These are phyloP conservation scores for Straminergon stramineum DNA, from an alignment of 225 moss, liverwort and hornwort genomes.

Conservation along the genomic window DNA sequence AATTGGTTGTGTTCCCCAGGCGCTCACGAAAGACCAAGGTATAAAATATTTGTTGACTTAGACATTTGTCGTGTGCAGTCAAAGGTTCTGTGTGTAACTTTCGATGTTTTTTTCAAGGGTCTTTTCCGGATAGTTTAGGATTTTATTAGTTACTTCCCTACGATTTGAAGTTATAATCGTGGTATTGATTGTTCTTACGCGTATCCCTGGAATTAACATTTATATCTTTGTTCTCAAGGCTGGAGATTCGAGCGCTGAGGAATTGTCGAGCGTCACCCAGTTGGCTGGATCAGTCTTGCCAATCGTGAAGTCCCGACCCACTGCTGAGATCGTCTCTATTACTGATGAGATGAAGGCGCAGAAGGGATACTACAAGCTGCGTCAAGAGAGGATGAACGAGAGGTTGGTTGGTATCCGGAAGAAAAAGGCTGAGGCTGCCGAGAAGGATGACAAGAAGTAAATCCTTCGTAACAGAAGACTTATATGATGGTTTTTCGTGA, in stretches of 20 bases:
- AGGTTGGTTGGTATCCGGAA: conserved; percentile 62
- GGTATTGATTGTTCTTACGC: background rate
- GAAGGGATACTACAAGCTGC: conserved; percentile 56
- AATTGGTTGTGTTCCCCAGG: conserved; percentile 74
- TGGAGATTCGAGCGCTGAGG: conserved; percentile 57
- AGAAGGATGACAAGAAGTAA: conserved; percentile 83
- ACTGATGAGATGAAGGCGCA: conserved; percentile 52
- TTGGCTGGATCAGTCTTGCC: conserved; percentile 48
- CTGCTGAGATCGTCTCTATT: conserved; percentile 50
- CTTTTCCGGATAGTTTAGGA: background rate
- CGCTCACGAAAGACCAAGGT: conserved; percentile 66
- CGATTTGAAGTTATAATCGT: background rate
- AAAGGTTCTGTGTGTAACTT: background rate
- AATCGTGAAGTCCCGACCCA: conserved; percentile 44
- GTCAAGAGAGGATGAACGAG: conserved; percentile 61
- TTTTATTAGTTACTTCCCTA: too few relatives aligned
- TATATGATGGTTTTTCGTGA: background rate
- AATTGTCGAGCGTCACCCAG: conserved; percentile 58
- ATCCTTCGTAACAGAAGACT: background rate
- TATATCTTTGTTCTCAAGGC: background rate
- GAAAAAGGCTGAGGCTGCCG: conserved; percentile 61
- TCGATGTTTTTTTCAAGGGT: too few relatives aligned
- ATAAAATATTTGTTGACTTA: background rate
- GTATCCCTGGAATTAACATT: background rate
- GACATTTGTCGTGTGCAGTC: background rate